phyloP scores from a whole-genome alignment of 129 eudicot species.

The Cynara cardunculus region DNA sequence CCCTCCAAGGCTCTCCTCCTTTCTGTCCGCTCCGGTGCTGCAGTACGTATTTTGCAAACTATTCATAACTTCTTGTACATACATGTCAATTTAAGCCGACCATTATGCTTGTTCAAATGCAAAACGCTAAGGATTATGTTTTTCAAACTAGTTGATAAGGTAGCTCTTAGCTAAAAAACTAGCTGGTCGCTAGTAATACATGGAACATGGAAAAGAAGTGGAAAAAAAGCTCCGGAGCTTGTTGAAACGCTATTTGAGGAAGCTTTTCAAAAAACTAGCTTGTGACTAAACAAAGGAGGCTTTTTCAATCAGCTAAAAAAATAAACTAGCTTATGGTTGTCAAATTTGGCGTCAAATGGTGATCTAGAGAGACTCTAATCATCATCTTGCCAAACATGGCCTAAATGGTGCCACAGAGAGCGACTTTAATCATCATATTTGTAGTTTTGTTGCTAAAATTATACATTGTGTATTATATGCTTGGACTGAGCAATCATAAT shows the following conservation, averaged over 20 bases:
- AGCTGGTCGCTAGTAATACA: background rate
- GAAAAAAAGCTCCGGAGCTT: background rate
- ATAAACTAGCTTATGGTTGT: background rate
- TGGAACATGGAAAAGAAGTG: background rate
- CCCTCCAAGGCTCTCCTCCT: conserved; percentile 88
- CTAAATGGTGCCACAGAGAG: background rate
- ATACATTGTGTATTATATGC: too few species aligned
- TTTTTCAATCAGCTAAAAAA: background rate
- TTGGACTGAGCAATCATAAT: too few species aligned
- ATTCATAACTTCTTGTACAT: background rate
- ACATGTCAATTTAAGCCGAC: background rate
- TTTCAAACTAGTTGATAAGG: background rate
- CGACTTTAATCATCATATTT: background rate
- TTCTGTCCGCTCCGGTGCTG: conserved; percentile 97
- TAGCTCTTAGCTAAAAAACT: background rate
- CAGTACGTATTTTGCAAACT: conserved; percentile 40
- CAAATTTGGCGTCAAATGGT: background rate
- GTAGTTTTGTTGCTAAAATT: background rate
- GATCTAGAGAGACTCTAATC: too few species aligned
- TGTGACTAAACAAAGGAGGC: background rate
- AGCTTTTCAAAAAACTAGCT: background rate
- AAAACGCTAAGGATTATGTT: background rate
- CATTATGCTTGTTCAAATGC: background rate
- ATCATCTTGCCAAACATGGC: background rate
- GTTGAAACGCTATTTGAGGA: background rate